Conservation (phyloP, 306 rosid species). For the Quercus suber region DNA sequence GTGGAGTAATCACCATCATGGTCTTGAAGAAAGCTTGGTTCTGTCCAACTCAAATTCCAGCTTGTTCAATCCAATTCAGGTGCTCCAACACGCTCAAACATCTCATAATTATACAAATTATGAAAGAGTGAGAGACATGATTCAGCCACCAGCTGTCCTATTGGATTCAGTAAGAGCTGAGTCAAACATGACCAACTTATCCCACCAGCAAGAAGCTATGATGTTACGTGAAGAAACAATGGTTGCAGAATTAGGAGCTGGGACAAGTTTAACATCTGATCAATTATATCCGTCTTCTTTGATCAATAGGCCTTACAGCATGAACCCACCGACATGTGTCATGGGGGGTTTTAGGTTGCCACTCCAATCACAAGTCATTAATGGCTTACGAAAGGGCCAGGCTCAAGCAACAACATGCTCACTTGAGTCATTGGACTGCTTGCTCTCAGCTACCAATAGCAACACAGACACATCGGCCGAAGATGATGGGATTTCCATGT, state of each 20-base stretch:
- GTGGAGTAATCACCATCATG: conserved; percentile 51
- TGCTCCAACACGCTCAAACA: conserved; percentile 28
- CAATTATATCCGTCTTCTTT: not conserved
- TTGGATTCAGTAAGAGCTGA: not conserved
- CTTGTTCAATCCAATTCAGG: conserved; percentile 33
- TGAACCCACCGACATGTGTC: conserved; percentile 21
- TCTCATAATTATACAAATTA: not conserved
- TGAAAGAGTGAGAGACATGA: not conserved
- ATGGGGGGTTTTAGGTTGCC: conserved; percentile 33
- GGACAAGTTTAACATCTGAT: conserved; percentile 3
- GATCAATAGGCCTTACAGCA: conserved; percentile 6
- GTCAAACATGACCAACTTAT: conserved; percentile 12
- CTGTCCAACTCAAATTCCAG: conserved; percentile 35
- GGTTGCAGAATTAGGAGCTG: conserved; percentile 6
- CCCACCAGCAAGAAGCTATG: not conserved
- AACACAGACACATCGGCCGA: conserved; percentile 35
- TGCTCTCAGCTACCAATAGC: conserved; percentile 52
- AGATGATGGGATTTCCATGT: conserved; percentile 54
- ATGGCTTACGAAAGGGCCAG: conserved; percentile 19
- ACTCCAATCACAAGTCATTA: conserved; percentile 28
- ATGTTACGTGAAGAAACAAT: not conserved
- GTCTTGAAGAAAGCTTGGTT: conserved; percentile 41
- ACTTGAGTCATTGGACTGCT: conserved; percentile 49
- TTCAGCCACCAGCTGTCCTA: not conserved
- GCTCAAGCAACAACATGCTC: conserved; percentile 28